Conservation (phyloP, 1,284 basidiomycete genomes). For the Neonothopanus nambi region DNA sequence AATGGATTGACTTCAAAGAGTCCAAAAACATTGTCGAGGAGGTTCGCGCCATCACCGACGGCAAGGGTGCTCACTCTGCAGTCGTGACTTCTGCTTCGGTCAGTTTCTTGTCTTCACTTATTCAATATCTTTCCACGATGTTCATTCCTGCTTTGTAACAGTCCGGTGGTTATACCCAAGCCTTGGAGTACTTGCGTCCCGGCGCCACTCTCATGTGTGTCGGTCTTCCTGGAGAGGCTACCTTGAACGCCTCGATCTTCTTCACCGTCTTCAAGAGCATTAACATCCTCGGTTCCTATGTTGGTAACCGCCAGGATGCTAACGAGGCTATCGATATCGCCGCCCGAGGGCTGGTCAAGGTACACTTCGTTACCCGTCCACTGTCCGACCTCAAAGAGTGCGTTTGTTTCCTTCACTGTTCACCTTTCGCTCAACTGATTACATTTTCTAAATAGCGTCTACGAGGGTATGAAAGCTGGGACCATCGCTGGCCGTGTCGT, state of each 20-base stretch:
- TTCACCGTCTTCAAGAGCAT: slow-evolving; percentile 73
- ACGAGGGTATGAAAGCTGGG: slow-evolving; percentile 57
- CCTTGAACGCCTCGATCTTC: slow-evolving; percentile 70
- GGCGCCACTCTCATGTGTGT: slow-evolving; percentile 74
- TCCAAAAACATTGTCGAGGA: slow-evolving; percentile 61
- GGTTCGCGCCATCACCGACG: slow-evolving; percentile 66
- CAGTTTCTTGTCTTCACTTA: slow-evolving; percentile 12
- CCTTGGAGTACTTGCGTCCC: slow-evolving; percentile 66
- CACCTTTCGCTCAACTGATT: background rate
- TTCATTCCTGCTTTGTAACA: slow-evolving; percentile 17
- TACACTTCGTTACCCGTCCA: slow-evolving; percentile 49
- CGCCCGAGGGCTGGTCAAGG: slow-evolving; percentile 65
- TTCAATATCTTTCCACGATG: background rate
- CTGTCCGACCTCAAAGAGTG: slow-evolving; percentile 57
- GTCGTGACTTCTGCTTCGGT: slow-evolving; percentile 65
- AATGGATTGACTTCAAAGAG: slow-evolving; percentile 80
- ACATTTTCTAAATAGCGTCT: slow-evolving; percentile 37
- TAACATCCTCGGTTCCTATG: slow-evolving; percentile 73
- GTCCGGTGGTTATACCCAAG: slow-evolving; percentile 67
- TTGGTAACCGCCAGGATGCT: slow-evolving; percentile 76
- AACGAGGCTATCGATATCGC: slow-evolving; percentile 74
- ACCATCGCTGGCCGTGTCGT: slow-evolving; percentile 65
- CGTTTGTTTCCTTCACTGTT: slow-evolving; percentile 23
- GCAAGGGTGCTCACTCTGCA: slow-evolving; percentile 74
- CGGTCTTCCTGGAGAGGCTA: slow-evolving; percentile 65